Percentiles rank a stretch among this genome's conserved stretches.
Conservation (phyloP, 1,139 yeast genomes). For the Geotrichum australiense region DNA sequence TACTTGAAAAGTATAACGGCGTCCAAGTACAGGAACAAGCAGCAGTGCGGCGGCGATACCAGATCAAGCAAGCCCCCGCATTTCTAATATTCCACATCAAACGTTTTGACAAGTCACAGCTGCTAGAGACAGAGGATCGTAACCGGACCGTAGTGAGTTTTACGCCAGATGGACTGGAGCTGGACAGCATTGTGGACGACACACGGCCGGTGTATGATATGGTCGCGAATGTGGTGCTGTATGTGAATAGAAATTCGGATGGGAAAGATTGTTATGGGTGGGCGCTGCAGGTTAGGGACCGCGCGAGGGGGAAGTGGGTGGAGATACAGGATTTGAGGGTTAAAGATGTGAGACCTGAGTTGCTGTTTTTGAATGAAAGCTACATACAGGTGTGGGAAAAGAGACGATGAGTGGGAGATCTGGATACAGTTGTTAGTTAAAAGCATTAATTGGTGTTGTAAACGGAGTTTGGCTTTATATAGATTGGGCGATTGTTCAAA, state of each 20-base stretch:
- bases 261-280: constrained; percentile 33
- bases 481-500: too few relatives aligned
- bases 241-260: constrained; percentile 25
- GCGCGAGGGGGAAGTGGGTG: constrained; percentile 44
- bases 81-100: constrained; percentile 51
- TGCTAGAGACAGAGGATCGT: constrained; percentile 36
- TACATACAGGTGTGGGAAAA: constrained; percentile 63
- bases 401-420: constrained; percentile 5
- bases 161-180: constrained; percentile 41
- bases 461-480: too few relatives aligned
- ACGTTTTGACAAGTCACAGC: constrained; percentile 40
- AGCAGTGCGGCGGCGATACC: constrained; percentile 36
- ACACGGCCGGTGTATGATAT: constrained; percentile 39
- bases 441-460: too few relatives aligned
- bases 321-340: constrained; percentile 49
- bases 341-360: constrained; percentile 45
- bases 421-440: too few relatives aligned
- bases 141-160: constrained; percentile 63
- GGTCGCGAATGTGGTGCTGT: constrained; percentile 48
- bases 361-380: constrained; percentile 56
- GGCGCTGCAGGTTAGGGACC: constrained; percentile 47
- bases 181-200: constrained; percentile 26
- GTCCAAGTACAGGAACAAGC: constrained; percentile 32
- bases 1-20: constrained; percentile 46
- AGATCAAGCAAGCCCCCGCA: constrained; percentile 45